These are phyloP conservation scores for Anethum foeniculum DNA, from an alignment of 140 eudicot species.

Conservation along the genomic window DNA sequence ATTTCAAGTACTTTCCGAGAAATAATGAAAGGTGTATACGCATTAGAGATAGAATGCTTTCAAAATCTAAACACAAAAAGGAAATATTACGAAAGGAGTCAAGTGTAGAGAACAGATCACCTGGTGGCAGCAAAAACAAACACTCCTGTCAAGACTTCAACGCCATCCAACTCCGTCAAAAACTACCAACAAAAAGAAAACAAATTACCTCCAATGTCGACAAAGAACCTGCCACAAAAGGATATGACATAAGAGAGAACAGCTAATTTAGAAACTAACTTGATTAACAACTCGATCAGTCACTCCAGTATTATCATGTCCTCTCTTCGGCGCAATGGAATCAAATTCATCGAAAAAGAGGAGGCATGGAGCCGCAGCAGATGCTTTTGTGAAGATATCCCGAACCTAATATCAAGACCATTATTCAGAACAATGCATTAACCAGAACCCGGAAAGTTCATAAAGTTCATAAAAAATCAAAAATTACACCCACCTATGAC, in stretches of 20 bases:
- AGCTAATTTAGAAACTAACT: constrained; percentile 30
- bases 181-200: constrained; percentile 36
- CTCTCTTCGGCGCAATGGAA: constrained; percentile 97
- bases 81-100: not conserved
- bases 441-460: not conserved
- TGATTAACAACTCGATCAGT: constrained; percentile 96
- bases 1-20: not conserved
- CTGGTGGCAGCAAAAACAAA: constrained; percentile 98
- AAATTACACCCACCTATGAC: not conserved
- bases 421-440: constrained; percentile 10
- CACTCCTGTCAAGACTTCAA: constrained; percentile 89
- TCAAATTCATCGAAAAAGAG: constrained; percentile 97
- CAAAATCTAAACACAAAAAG: not conserved
- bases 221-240: not conserved
- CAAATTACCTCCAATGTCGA: constrained; percentile 11
- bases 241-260: not conserved
- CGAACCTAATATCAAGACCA: constrained; percentile 55
- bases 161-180: constrained; percentile 93
- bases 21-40: not conserved
- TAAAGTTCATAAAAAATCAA: not conserved
- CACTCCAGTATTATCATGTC: constrained; percentile 97
- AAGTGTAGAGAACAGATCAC: constrained; percentile 26
- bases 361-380: constrained; percentile 96
- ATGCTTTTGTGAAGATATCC: constrained; percentile 92
- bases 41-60: not conserved